Evolutionary conservation across 2,329 filamentous ascomycete species (phyloP), one percentile per base, ranked within the genome.

Genomic region (Phaeosphaeriaceae sp.): DNA sequence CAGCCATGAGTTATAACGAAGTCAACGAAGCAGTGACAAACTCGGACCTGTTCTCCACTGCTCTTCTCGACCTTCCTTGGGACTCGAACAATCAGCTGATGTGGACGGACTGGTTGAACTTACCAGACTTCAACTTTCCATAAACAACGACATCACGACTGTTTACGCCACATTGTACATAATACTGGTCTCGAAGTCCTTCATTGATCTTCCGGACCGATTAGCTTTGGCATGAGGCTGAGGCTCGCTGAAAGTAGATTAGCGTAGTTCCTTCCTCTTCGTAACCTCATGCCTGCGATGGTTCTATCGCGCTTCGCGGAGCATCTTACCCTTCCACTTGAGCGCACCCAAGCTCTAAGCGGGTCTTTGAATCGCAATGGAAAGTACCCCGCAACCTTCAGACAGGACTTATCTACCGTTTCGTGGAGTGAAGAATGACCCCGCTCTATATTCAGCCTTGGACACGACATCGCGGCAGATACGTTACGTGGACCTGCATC

Each of bases 1-100:
- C 87, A 2, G 81, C 86, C 31, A 91, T 91, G 88, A 90, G 88
- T 0, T 87, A 89, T 56, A 84, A 89, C 57, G 87, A 91, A 69
- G 88, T 90, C 48, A 82, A 86, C 5, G 86, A 89, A 62, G 86
- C 88, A 4, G 82, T 90, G 25, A 89, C 88, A 67, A 84, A 86
- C 60, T 85, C 87, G 0, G 86, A 84, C 3, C 84, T 86, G 24
- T 85, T 89, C 60, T 84, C 86, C 19, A 79, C 82, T 1, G 81
- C 80, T 2, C 81, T 86, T 56, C 82, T 83, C 6, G 83, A 85
- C 60, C 78, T 89, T 9, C 83, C 85, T 0, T 83, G 86, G 77
- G 85, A 88, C 41, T 85, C 89, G 48, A 82, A 63, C 4, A 71
- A 69, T 49, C 62, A 67, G 9, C 65, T 73, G 21, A 62, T 64